Percentiles rank a stretch among this genome's conserved stretches.
phyloP scores from a whole-genome alignment of 2,329 filamentous ascomycete species.

The Nothopassalora personata region DNA sequence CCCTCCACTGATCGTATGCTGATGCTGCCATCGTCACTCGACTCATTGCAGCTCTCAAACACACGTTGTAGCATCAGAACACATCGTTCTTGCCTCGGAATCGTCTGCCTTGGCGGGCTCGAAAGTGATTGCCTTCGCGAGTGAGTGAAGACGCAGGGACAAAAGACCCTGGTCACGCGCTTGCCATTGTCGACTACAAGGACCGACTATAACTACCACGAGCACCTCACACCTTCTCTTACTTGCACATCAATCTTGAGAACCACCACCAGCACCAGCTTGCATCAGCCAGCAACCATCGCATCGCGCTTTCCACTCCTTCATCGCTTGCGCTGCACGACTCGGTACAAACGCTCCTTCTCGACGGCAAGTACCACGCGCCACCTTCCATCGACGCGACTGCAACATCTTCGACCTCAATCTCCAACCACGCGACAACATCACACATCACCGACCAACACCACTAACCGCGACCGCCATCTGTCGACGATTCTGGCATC shows the following conservation, averaged over 20 bases:
- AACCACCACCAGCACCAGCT: not conserved
- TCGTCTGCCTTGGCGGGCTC: not conserved
- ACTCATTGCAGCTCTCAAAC: not conserved
- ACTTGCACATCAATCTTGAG: not conserved
- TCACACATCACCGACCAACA: not conserved
- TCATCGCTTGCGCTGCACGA: not conserved
- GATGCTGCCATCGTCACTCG: not conserved
- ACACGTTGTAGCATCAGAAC: not conserved
- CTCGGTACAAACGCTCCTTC: not conserved
- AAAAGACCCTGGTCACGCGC: not conserved
- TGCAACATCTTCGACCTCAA: not conserved
- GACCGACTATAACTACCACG: not conserved
- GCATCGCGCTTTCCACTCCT: conserved; percentile 2
- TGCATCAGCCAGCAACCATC: not conserved
- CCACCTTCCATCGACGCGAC: conserved; percentile 2
- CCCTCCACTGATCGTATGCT: not conserved
- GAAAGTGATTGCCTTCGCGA: not conserved
- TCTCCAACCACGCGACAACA: not conserved
- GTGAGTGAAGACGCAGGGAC: conserved; percentile 1
- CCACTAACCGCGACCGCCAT: not conserved
- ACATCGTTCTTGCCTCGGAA: not conserved
- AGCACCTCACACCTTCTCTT: not conserved
- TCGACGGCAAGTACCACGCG: not conserved
- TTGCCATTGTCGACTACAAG: conserved; percentile 2
- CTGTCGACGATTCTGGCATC: conserved; percentile 5